phyloP scores from a whole-genome alignment of 2,329 filamentous ascomycete species.

The Cladosporium sp. region DNA sequence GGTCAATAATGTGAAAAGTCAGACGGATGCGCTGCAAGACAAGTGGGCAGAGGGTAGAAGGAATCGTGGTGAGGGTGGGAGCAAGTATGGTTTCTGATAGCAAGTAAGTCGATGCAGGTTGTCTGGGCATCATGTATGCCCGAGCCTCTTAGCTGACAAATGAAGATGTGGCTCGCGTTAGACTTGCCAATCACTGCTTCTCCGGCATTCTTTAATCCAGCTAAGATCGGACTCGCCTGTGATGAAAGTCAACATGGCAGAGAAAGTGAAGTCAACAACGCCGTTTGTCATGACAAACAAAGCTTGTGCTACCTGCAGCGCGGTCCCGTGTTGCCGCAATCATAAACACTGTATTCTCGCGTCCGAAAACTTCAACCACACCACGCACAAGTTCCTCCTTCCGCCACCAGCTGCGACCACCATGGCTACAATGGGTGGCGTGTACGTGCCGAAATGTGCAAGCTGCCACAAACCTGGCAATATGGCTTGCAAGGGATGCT shows the following conservation, averaged over 20 bases:
- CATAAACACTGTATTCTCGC: background rate
- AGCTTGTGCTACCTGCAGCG: background rate
- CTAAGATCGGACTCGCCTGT: too few relatives aligned
- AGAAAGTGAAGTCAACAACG: background rate
- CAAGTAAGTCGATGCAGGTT: background rate
- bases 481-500: slow-evolving; percentile 16
- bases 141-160: too few relatives aligned
- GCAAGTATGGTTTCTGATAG: slow-evolving; percentile 73
- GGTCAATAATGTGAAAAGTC: slow-evolving; percentile 76
- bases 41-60: slow-evolving; percentile 79
- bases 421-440: too few relatives aligned
- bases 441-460: slow-evolving; percentile 9
- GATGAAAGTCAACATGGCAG: too few relatives aligned
- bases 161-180: too few relatives aligned
- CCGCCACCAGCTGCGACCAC: background rate
- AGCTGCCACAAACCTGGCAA: slow-evolving; percentile 6
- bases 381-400: too few relatives aligned
- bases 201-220: too few relatives aligned
- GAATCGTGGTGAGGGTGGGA: slow-evolving; percentile 79
- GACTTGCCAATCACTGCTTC: too few relatives aligned
- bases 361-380: too few relatives aligned
- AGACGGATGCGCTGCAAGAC: slow-evolving; percentile 86
- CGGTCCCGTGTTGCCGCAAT: background rate
- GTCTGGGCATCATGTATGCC: too few relatives aligned
- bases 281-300: background rate